Conservation (phyloP, 2,329 filamentous ascomycete species). For the Meredithiella fracta region DNA sequence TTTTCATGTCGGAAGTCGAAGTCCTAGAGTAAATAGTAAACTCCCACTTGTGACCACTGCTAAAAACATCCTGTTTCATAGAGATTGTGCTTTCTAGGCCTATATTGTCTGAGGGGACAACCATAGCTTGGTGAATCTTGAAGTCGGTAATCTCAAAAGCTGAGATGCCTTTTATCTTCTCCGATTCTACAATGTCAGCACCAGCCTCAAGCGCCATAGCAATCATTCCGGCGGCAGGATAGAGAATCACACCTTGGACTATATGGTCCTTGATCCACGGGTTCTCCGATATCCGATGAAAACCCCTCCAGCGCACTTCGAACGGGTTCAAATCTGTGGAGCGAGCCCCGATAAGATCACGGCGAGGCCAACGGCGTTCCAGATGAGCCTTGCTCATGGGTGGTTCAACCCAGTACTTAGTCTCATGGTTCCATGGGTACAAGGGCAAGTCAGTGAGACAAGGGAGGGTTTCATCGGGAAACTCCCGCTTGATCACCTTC, state of each 20-base stretch:
- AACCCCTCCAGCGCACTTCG: conserved; percentile 33
- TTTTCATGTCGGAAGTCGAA: conserved; percentile 18
- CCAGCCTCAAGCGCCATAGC: conserved; percentile 33
- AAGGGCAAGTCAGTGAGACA: conserved; percentile 31
- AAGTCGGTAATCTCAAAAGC: conserved; percentile 31
- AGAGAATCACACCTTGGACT: conserved; percentile 33
- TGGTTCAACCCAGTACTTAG: conserved; percentile 37
- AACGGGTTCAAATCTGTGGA: conserved; percentile 28
- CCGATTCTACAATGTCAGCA: conserved; percentile 21
- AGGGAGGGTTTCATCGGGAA: conserved; percentile 13
- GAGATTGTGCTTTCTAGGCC: conserved; percentile 35
- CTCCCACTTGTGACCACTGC: conserved; percentile 16
- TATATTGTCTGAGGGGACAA: conserved; percentile 29
- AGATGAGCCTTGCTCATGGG: conserved; percentile 28
- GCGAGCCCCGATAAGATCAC: conserved; percentile 34
- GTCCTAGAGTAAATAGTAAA: conserved; percentile 33
- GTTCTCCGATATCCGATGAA: conserved; percentile 31
- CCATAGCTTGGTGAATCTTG: conserved; percentile 33
- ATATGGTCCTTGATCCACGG: conserved; percentile 37
- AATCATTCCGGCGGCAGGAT: conserved; percentile 34
- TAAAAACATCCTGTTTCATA: conserved; percentile 21
- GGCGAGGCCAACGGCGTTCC: conserved; percentile 28
- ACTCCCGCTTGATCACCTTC: neutral
- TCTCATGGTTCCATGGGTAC: conserved; percentile 39
- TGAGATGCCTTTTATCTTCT: conserved; percentile 14